Base-by-base conservation (phyloP, 306 rosid genomes). In the Medicago arabica region DNA sequence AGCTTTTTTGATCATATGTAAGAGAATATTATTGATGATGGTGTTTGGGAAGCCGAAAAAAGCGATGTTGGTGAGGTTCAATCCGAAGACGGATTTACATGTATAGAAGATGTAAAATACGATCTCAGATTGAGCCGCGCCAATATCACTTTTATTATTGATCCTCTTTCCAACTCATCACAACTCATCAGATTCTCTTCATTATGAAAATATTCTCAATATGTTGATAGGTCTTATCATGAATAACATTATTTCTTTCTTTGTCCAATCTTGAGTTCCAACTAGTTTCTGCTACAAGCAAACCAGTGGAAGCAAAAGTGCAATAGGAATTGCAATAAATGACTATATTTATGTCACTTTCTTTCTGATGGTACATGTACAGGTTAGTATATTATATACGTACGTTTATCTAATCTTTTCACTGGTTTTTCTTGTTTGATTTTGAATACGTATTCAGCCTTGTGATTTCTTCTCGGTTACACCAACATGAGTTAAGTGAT, bases 71-170 rank as follows among this genome's bases (percentile, higher is more conserved):
- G 99, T 96, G 98, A 87, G 98, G 99, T 96, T 96, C 99, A 96
- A 96, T 92, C 96, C 36, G 96, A 96, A 87, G 99, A 89, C 91
- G 89, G 87, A 90, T 89, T 92, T 96, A 86, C 89, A 66, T 80
- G 82, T 31, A 21, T 43, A 58, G 36, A 49, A 49, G 60, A 69
- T 67, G 97, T 96, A 83, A 90, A 90, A 78, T 83, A 75, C 93
- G 96, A 89, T 89, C 94, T 96, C 91, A 64, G 98, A 90, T 96
- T 96, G 99, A 96, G 99, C 99, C 99, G 97, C 99, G 99, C 99
- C 99, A 96, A 96, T 96, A 96, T 96, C 99, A 96, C 98, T 96
- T 90, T 89, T 49, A 59, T 80, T 71, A 49, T 69, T 64, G 67
- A 61, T 31, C 74, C 69, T 75, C 75, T 81, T 85, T 81, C 83